Conservation (phyloP, 169 alveolate species). For the Plasmodium cynomolgi region DNA sequence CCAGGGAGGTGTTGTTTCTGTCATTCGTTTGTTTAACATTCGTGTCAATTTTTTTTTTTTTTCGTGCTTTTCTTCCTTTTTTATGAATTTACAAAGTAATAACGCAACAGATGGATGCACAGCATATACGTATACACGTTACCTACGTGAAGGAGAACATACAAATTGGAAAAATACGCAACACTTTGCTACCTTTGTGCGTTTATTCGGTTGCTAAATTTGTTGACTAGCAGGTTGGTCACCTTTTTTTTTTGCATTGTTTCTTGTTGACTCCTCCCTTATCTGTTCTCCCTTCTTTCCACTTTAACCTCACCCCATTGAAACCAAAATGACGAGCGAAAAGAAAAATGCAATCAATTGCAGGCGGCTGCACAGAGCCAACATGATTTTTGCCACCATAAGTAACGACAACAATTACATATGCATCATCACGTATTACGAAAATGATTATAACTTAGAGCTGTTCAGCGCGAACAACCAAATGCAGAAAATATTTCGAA, state of each 20-base stretch:
- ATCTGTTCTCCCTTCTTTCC: not conserved
- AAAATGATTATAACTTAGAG: conserved; percentile 45
- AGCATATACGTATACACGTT: not conserved
- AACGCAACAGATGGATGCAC: not conserved
- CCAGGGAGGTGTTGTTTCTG: conserved; percentile 21
- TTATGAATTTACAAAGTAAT: not conserved
- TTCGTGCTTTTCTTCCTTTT: not conserved
- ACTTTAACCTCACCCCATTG: not conserved
- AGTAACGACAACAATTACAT: conserved; percentile 54
- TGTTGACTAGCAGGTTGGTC: not conserved
- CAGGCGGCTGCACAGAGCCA: conserved; percentile 50
- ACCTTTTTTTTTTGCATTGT: not conserved
- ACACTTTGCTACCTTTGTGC: not conserved
- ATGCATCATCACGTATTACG: conserved; percentile 56
- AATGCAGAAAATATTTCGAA: conserved; percentile 64
- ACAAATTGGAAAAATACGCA: not conserved
- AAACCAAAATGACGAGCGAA: conserved; percentile 10
- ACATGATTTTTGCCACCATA: conserved; percentile 64
- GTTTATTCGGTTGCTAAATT: not conserved
- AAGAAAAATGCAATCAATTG: conserved; percentile 34
- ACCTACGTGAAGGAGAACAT: not conserved
- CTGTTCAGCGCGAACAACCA: conserved; percentile 35
- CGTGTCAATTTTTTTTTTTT: not conserved
- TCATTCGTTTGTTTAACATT: conserved; percentile 2
- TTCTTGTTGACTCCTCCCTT: not conserved